Evolutionary conservation across 192 early-diverging fungal species (phyloP).

Genomic region (Globomyces pollinis-pini): DNA sequence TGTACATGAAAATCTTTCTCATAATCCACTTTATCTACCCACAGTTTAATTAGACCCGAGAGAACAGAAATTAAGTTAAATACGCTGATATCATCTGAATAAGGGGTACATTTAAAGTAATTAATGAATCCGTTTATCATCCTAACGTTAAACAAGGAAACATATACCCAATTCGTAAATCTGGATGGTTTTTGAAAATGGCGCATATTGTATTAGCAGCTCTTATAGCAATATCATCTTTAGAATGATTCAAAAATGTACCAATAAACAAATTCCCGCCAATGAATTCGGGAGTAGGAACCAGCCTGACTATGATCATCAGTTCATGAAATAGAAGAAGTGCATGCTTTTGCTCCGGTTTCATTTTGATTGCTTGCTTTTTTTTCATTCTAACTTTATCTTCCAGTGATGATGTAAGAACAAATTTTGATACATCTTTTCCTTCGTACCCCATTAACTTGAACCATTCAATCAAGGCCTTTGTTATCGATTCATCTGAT

Average conservation of each 20-base stretch:
- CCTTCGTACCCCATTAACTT: not conserved
- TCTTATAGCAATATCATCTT: constrained; percentile 27
- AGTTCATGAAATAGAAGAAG: constrained; percentile 32
- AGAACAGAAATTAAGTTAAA: constrained; percentile 31
- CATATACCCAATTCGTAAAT: constrained; percentile 33
- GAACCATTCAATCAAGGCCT: constrained; percentile 33
- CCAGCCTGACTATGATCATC: constrained; percentile 27
- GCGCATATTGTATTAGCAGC: constrained; percentile 18
- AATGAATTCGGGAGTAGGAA: constrained; percentile 39
- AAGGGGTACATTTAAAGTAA: constrained; percentile 30
- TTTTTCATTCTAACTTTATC: constrained; percentile 4
- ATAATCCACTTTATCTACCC: constrained; percentile 23
- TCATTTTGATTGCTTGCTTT: not conserved
- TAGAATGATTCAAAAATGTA: constrained; percentile 30
- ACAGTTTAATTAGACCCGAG: constrained; percentile 22
- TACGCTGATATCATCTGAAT: constrained; percentile 37
- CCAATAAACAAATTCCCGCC: constrained; percentile 37
- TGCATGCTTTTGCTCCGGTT: constrained; percentile 21
- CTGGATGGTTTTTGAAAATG: constrained; percentile 29
- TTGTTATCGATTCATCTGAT: not conserved
- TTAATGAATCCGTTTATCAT: constrained; percentile 43
- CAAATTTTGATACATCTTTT: constrained; percentile 5
- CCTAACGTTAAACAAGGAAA: too few species aligned
- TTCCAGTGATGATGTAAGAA: not conserved
- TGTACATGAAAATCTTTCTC: constrained; percentile 10